Percentiles rank a stretch among this genome's conserved stretches.
phyloP scores from a whole-genome alignment of 768 basidiomycete species.

The Rhodosporidiobolus sp. region DNA sequence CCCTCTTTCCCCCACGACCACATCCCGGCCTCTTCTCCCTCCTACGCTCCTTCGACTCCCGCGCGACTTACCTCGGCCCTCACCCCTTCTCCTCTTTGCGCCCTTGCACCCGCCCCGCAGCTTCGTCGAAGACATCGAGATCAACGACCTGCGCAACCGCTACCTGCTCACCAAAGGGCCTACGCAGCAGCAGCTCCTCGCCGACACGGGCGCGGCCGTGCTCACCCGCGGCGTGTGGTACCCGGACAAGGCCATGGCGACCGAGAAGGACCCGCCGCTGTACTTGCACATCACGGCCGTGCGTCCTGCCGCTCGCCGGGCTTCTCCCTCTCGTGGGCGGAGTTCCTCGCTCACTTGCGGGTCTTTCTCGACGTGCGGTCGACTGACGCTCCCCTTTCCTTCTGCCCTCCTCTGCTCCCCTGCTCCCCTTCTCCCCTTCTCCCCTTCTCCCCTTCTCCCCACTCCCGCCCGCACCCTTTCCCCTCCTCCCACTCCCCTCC shows the following conservation, averaged over 20 bases:
- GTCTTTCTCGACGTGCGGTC: no score
- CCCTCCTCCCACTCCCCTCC: not conserved
- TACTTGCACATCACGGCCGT: constrained; percentile 86
- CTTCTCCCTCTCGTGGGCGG: not conserved
- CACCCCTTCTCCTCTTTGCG: not conserved
- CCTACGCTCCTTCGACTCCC: constrained; percentile 46
- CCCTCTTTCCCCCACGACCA: not conserved
- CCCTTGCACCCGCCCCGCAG: constrained; percentile 48
- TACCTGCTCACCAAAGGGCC: constrained; percentile 90
- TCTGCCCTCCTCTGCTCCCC: not conserved
- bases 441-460: not conserved
- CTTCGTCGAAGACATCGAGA: constrained; percentile 87
- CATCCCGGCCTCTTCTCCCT: constrained; percentile 58
- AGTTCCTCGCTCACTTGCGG: no score
- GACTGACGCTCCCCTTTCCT: not conserved
- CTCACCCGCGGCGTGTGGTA: constrained; percentile 95
- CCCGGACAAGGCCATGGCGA: constrained; percentile 84
- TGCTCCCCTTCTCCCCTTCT: not conserved
- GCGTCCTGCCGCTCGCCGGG: not conserved
- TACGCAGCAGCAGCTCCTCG: constrained; percentile 89
- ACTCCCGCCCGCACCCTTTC: not conserved
- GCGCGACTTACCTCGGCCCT: no score
- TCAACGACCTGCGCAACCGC: constrained; percentile 91
- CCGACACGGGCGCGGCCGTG: constrained; percentile 87
- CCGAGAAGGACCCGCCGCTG: constrained; percentile 85